These are phyloP conservation scores for Auricularia sp. DNA, from an alignment of 768 basidiomycete species.

Conservation along the genomic window DNA sequence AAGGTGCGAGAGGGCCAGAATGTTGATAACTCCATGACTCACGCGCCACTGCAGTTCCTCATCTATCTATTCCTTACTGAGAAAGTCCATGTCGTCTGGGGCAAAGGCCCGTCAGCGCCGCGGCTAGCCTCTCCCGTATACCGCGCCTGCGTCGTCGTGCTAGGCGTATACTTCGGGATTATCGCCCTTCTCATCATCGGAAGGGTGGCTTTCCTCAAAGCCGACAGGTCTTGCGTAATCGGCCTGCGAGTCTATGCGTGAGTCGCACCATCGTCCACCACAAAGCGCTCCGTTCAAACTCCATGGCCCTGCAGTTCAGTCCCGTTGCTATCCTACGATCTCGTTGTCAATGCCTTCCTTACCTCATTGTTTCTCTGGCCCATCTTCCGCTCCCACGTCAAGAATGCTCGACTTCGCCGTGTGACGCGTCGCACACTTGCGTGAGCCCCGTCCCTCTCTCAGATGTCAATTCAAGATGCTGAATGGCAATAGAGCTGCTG, in stretches of 20 bases:
- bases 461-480: too few species aligned
- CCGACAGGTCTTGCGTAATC: not conserved
- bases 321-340: not conserved
- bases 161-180: not conserved
- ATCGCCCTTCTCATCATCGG: not conserved
- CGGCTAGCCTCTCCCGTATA: not conserved
- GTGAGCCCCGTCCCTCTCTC: too few species aligned
- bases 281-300: not conserved
- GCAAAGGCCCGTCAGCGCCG: not conserved
- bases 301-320: not conserved
- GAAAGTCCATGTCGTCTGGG: not conserved
- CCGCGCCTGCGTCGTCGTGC: not conserved
- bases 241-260: not conserved
- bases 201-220: not conserved
- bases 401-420: not conserved
- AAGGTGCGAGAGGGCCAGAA: not conserved
- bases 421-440: not conserved
- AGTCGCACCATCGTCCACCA: not conserved
- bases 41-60: not conserved
- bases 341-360: not conserved
- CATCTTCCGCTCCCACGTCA: not conserved
- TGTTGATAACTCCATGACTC: not conserved
- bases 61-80: not conserved
- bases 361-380: not conserved
- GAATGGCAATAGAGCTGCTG: not conserved